Evolutionary conservation across 1,139 yeast genomes (phyloP).

Genomic region (Ogataea hybrid): DNA sequence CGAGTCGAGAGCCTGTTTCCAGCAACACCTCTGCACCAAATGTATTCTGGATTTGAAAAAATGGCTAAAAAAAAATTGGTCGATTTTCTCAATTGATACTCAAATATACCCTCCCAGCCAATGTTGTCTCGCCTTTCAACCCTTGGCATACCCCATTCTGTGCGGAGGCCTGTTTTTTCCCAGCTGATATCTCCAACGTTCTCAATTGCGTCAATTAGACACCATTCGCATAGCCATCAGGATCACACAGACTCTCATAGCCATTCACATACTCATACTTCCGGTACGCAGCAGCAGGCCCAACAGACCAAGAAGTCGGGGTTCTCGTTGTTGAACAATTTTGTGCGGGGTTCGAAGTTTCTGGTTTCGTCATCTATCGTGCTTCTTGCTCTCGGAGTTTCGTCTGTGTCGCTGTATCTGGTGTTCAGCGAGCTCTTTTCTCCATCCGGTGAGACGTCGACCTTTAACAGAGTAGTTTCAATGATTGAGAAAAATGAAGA

Average conservation of each 20-base stretch:
- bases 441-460: conserved; percentile 88
- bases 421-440: conserved; percentile 75
- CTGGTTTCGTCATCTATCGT: conserved; percentile 61
- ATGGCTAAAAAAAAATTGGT: neutral
- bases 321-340: conserved; percentile 7
- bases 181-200: neutral
- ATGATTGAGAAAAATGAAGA: conserved; percentile 65
- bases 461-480: conserved; percentile 82
- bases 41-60: neutral
- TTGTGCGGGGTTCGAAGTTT: conserved; percentile 59
- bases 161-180: neutral
- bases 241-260: neutral
- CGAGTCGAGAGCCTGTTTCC: no score
- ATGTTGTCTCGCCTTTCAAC: conserved; percentile 1
- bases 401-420: conserved; percentile 70
- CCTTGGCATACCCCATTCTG: neutral
- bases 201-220: neutral
- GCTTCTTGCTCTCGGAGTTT: conserved; percentile 64
- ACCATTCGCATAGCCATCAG: conserved; percentile 6
- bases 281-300: conserved; percentile 4
- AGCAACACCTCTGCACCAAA: neutral
- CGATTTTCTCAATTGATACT: neutral
- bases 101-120: neutral
- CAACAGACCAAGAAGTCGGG: conserved; percentile 5
- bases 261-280: conserved; percentile 2